These are phyloP conservation scores for Sugiyamaella mastotermitis DNA, from an alignment of 805 yeast species.

Conservation along the genomic window DNA sequence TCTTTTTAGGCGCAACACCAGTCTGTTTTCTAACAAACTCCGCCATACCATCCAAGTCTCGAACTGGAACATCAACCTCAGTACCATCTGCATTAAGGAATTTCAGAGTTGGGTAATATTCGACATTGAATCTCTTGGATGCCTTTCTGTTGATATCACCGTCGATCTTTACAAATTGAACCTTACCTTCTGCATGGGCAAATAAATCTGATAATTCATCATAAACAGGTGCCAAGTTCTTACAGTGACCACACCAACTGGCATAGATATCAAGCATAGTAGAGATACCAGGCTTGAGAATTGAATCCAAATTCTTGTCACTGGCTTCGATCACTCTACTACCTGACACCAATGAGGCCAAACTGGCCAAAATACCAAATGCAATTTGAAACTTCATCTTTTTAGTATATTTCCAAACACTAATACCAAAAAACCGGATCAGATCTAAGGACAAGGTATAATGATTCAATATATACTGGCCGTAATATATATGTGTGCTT, in stretches of 20 bases:
- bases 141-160: conserved; percentile 52
- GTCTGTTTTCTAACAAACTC: conserved; percentile 41
- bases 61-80: conserved; percentile 47
- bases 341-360: too few species aligned
- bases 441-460: too few species aligned
- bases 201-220: conserved; percentile 72
- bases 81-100: conserved; percentile 46
- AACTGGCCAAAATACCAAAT: neutral
- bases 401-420: too few species aligned
- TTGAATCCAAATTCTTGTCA: conserved; percentile 54
- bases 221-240: conserved; percentile 76
- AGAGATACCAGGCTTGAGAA: conserved; percentile 54
- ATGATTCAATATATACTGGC: too few species aligned
- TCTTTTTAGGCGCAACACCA: conserved; percentile 26
- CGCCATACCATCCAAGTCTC: conserved; percentile 45
- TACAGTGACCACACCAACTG: conserved; percentile 95
- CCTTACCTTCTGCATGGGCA: conserved; percentile 38
- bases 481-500: too few species aligned
- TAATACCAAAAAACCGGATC: too few species aligned
- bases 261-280: conserved; percentile 65
- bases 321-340: conserved; percentile 29
- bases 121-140: conserved; percentile 44
- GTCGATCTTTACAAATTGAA: conserved; percentile 51
- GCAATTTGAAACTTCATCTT: conserved; percentile 1
- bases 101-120: conserved; percentile 62